Evolutionary conservation across 139 green algal genomes (phyloP).

Genomic region (Volvox reticuliferus): DNA sequence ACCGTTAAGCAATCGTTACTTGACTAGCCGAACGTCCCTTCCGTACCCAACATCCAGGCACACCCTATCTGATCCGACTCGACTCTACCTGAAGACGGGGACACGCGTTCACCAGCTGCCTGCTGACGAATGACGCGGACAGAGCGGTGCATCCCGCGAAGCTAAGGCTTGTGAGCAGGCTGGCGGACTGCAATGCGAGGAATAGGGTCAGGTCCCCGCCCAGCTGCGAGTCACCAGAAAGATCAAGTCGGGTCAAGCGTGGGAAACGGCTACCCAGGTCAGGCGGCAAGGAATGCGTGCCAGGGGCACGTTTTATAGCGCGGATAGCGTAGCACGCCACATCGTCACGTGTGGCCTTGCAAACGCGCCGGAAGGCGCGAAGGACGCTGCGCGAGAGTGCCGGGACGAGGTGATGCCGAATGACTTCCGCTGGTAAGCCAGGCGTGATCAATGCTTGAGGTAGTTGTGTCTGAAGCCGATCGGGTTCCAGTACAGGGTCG

Average conservation of each 20-base stretch:
- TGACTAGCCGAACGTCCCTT: no score
- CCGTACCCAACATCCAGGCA: no score
- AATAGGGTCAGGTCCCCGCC: not conserved
- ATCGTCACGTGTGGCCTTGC: not conserved
- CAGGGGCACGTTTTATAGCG: not conserved
- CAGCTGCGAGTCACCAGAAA: not conserved
- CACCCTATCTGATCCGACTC: no score
- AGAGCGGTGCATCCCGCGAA: not conserved
- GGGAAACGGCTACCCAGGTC: constrained; percentile 28
- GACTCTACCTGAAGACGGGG: constrained; percentile 7
- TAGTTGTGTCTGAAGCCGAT: not conserved
- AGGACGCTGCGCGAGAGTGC: not conserved
- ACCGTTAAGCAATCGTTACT: no score
- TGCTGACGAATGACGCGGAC: not conserved
- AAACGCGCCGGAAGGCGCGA: not conserved
- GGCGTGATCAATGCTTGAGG: not conserved
- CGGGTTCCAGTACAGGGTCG: no score
- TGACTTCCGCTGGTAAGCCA: not conserved
- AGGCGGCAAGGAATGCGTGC: not conserved
- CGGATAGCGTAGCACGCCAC: not conserved
- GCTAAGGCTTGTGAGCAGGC: not conserved
- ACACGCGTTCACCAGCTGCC: not conserved
- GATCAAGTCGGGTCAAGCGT: not conserved
- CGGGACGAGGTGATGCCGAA: not conserved
- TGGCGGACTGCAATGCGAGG: not conserved